Percentiles rank a stretch among this genome's conserved stretches.
Conservation (phyloP, 148 eudicot genomes). For the Cornus florida region DNA sequence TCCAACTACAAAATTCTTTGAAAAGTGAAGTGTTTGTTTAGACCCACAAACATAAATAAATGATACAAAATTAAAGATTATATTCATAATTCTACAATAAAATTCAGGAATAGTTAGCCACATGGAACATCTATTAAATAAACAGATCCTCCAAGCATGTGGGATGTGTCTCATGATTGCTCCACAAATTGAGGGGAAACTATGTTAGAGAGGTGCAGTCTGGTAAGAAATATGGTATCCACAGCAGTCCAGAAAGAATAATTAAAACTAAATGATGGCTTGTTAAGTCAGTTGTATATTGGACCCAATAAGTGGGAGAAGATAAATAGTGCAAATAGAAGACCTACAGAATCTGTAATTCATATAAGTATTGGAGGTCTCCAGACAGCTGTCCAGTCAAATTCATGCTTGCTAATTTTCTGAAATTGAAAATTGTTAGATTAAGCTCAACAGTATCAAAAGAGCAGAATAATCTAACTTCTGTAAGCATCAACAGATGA, state of each 20-base stretch:
- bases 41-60: no score
- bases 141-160: neutral
- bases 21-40: no score
- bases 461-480: neutral
- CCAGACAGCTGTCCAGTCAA: slow-evolving; percentile 63
- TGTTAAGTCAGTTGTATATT: neutral
- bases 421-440: slow-evolving; percentile 25
- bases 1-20: no score
- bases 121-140: no score
- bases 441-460: neutral
- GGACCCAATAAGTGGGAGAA: neutral
- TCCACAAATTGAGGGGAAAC: neutral
- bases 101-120: no score
- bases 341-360: slow-evolving; percentile 62
- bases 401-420: slow-evolving; percentile 53
- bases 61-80: no score
- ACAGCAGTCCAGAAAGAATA: neutral
- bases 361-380: slow-evolving; percentile 54
- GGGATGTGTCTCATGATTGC: neutral
- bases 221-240: no score
- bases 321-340: neutral
- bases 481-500: neutral
- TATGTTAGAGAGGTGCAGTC: no score
- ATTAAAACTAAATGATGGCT: neutral
- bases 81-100: no score